These are phyloP conservation scores for Saturnispora gosingensis DNA, from an alignment of 805 yeast genomes.

Conservation along the genomic window DNA sequence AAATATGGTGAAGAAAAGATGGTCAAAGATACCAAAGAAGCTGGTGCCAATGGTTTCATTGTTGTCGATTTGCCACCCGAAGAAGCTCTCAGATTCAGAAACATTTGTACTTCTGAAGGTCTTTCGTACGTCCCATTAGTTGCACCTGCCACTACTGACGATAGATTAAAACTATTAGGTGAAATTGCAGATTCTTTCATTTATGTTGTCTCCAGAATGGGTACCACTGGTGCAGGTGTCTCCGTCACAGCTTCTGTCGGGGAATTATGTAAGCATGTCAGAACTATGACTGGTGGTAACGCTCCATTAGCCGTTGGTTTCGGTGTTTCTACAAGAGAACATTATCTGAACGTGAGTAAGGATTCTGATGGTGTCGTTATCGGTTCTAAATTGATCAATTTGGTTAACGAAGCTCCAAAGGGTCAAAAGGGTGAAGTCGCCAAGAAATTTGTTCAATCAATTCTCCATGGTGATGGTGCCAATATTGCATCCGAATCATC, in stretches of 20 bases:
- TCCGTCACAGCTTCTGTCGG: conserved; percentile 55
- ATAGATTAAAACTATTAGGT: conserved; percentile 67
- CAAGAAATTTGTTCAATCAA: conserved; percentile 54
- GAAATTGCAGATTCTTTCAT: conserved; percentile 90
- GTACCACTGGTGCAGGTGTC: conserved; percentile 85
- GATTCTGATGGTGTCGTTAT: conserved; percentile 93
- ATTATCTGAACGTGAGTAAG: conserved; percentile 68
- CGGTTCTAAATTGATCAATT: conserved; percentile 74
- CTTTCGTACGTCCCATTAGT: conserved; percentile 86
- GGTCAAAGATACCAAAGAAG: conserved; percentile 66
- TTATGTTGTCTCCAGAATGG: conserved; percentile 96
- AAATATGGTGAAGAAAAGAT: conserved; percentile 82
- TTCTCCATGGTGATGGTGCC: conserved; percentile 50
- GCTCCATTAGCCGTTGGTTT: conserved; percentile 93
- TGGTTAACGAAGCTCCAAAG: conserved; percentile 53
- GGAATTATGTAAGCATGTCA: conserved; percentile 63
- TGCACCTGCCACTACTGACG: conserved; percentile 94
- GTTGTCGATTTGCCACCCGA: conserved; percentile 97
- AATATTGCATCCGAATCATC: conserved; percentile 19
- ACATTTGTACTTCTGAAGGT: conserved; percentile 55
- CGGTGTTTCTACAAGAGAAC: conserved; percentile 92
- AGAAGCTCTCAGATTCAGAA: conserved; percentile 85
- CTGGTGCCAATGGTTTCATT: conserved; percentile 93
- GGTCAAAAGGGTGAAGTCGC: conserved; percentile 59
- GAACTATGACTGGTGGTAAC: conserved; percentile 60